These are phyloP conservation scores for Cnidoscolus chayamansa DNA, from an alignment of 441 rosid species.

Conservation along the genomic window DNA sequence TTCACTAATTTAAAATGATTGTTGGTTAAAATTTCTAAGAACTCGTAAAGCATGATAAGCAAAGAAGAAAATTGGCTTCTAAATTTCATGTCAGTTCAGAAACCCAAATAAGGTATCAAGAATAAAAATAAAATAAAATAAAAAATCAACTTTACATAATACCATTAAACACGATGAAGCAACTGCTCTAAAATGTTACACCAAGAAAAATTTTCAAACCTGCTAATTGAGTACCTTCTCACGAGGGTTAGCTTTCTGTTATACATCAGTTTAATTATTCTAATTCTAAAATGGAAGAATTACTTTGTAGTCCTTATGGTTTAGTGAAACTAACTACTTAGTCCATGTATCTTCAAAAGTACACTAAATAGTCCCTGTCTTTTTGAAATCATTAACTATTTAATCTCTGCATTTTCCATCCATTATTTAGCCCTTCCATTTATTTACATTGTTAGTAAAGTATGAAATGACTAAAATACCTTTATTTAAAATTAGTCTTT, in stretches of 20 bases:
- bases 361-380: too few species aligned
- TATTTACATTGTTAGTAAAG: too few species aligned
- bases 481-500: too few species aligned
- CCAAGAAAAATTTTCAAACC: slow-evolving; percentile 2
- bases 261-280: neutral
- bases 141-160: neutral
- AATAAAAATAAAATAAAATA: neutral
- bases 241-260: neutral
- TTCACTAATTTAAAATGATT: neutral
- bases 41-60: slow-evolving; percentile 7
- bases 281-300: neutral
- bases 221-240: neutral
- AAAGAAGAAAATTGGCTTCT: neutral
- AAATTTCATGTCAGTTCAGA: neutral
- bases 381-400: too few species aligned
- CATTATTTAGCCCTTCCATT: too few species aligned
- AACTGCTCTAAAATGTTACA: neutral
- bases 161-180: neutral
- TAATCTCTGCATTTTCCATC: too few species aligned
- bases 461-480: too few species aligned
- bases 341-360: too few species aligned
- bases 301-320: too few species aligned
- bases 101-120: neutral
- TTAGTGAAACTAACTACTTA: too few species aligned
- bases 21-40: neutral